Evolutionary conservation across 2,329 filamentous ascomycete species (phyloP), one percentile per base, ranked within the genome.

Genomic region (Aureobasidium sp.): DNA sequence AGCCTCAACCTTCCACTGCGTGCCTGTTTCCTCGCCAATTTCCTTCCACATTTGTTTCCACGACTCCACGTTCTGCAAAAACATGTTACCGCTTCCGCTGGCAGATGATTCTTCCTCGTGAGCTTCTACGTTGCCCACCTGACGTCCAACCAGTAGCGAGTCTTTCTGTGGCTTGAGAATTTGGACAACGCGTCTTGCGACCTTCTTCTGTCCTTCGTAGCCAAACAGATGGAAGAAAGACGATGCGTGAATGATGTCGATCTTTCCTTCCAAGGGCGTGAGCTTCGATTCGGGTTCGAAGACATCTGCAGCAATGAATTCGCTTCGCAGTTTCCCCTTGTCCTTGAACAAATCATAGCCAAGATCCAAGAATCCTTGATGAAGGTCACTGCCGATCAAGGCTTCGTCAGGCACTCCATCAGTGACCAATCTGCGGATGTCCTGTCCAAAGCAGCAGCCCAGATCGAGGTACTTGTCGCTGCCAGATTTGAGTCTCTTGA

Each of bases 181-280:
- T 29, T 66, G 60, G 13, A 73, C 66, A 0, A 74, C 65, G 5
- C 67, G 66, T 59, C 72, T 72, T 13, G 70, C 70, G n/a, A 72
- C 70, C 50, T 70, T 66, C 12, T 76, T 64, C 63, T 80, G 77
- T 9, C 69, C 68, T 1, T 76, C 72, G 66, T 69, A 76, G 36
- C 71, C 69, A 64, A 78, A 80, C 8, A 79, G 68, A 57, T 80
- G 78, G 47, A 80, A 73, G 67, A 80, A 76, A 0, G 74, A 74
- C 0, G 71, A 71, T 2, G 77, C 70, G 37, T 76, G 70, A 7
- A 80, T 65, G 13, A 80, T 72, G 61, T 79, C 74, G 1, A 78
- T 67, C n/a, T 72, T 68, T 5, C 73, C 74, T 32, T 74, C 67
- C 32, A 79, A 64, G 42, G 73, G 61, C 15, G 69, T 70, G 36